Percentiles rank a stretch among this genome's conserved stretches.
phyloP scores from a whole-genome alignment of 352 stramenopile species.

The Salisapilia sapeloensis region DNA sequence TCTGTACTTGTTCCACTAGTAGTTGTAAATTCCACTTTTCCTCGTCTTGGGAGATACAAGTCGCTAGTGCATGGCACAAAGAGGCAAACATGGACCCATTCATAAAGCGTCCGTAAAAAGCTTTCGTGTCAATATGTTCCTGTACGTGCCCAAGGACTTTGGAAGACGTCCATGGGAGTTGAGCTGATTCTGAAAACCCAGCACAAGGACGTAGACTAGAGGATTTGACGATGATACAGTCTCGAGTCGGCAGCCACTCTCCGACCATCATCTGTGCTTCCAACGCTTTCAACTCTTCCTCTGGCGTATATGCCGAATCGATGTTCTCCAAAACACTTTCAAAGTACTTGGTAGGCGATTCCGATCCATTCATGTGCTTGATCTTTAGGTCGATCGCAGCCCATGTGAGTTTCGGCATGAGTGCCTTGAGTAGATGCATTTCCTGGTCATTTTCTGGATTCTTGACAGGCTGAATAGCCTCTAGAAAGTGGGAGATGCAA shows the following conservation, averaged over 20 bases:
- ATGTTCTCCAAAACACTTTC: slow-evolving; percentile 28
- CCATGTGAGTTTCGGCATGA: slow-evolving; percentile 45
- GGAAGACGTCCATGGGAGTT: slow-evolving; percentile 17
- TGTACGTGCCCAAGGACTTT: slow-evolving; percentile 40
- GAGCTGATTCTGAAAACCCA: slow-evolving; percentile 10
- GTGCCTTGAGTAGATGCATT: slow-evolving; percentile 18
- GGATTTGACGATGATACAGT: slow-evolving; percentile 48
- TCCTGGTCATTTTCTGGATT: slow-evolving; percentile 9
- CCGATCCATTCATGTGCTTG: slow-evolving; percentile 56
- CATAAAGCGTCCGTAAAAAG: slow-evolving; percentile 44
- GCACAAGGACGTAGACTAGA: slow-evolving; percentile 16
- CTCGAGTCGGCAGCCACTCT: slow-evolving; percentile 12
- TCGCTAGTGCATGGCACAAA: slow-evolving; percentile 17
- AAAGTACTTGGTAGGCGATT: slow-evolving; percentile 49
- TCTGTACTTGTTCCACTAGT: slow-evolving; percentile 35
- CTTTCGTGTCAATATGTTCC: slow-evolving; percentile 25
- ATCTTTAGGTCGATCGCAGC: slow-evolving; percentile 56
- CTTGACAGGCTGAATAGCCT: slow-evolving; percentile 25
- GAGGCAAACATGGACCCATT: slow-evolving; percentile 30
- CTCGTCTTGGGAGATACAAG: no score
- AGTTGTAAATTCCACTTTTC: slow-evolving; percentile 30
- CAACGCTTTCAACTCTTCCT: no score
- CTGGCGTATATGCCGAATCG: no score
- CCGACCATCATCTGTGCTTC: slow-evolving; percentile 32
- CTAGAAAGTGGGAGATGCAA: slow-evolving; percentile 28